Base-by-base conservation (phyloP, 768 basidiomycete genomes). In the Lactarius vividus region DNA sequence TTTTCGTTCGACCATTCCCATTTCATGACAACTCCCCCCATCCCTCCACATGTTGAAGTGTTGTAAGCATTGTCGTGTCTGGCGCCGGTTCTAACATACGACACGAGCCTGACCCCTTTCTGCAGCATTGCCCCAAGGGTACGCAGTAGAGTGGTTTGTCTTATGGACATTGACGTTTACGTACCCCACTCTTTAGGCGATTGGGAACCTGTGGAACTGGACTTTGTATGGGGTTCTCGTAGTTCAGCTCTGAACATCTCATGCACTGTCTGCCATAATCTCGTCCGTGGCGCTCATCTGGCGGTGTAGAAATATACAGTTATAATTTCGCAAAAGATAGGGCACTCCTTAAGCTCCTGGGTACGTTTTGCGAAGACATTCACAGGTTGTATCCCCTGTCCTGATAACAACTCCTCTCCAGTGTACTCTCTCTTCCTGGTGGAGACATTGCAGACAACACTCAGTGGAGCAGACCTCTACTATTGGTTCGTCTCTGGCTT, bases 401-500 rank as follows among this genome's bases (percentile, higher is more conserved):
- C 58, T 10, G 18, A 31, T 33, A 40, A 54, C 26, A 5, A 15
- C 46, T 18, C 31, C n/a, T 62, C 23, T 23, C 3, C 37, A 76
- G 75, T 76, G 0, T 73, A 73, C 55, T 16, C 56, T 57, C 42
- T 75, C 16, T 73, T 73, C 52, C 20, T 71, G 2, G 16, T 71
- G 16, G 74, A 74, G 63, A 68, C 71, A 0, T 26, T 71, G 9
- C 76, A 76, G 62, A 69, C 71, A 4, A 58, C 61, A 13, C 68
- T 76, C 28, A 69, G 58, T 52, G 72, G 71, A 11, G 72, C 64
- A 1, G 76, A 77, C 63, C 63, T 69, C 23, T 73, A 72, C 63
- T 72, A 73, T 62, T 73, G 73, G 71, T 75, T 72, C 64, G 73
- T 57, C 18, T 54, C 73, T 2, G 73, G 74, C 31, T 76, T 74